A percentile compares a stretch with the other conserved stretches of the same genome.
Evolutionary conservation across 2,329 filamentous ascomycete genomes (phyloP).

Genomic region (Cercospora sesami): DNA sequence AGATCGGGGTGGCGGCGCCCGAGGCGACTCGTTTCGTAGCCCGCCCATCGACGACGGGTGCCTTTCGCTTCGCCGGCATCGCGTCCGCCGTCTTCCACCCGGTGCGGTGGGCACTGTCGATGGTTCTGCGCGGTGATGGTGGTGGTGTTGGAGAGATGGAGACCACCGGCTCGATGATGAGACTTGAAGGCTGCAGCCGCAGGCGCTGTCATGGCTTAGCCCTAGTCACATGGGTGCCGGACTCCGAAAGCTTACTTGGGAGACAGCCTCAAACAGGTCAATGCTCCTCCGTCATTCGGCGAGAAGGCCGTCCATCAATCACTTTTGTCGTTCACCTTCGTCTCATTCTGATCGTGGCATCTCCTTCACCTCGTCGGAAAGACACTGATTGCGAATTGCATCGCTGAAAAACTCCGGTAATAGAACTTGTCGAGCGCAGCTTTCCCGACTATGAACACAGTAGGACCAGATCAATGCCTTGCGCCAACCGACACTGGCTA

Average conservation of each 20-base stretch:
- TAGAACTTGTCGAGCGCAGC: too few relatives aligned
- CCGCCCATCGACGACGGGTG: slow-evolving; percentile 38
- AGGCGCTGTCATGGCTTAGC: background rate
- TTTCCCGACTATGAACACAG: slow-evolving; percentile 6
- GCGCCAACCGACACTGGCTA: background rate
- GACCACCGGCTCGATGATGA: slow-evolving; percentile 2
- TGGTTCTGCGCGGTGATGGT: background rate
- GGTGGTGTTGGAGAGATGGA: background rate
- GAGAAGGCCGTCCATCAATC: slow-evolving; percentile 2
- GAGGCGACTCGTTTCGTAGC: slow-evolving; percentile 43
- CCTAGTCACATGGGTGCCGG: slow-evolving; percentile 1
- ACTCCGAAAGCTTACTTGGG: slow-evolving; percentile 10
- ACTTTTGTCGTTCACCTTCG: background rate
- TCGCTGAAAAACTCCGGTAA: too few relatives aligned
- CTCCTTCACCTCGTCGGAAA: background rate
- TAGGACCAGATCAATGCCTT: background rate
- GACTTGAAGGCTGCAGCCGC: background rate
- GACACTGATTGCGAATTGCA: background rate
- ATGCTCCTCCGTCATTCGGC: slow-evolving; percentile 7
- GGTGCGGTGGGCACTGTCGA: background rate
- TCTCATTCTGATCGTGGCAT: background rate
- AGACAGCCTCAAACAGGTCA: background rate
- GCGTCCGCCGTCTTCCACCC: background rate
- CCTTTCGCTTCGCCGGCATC: slow-evolving; percentile 44
- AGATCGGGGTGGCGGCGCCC: slow-evolving; percentile 45